These are phyloP conservation scores for Rubroboletus satanas DNA, from an alignment of 768 basidiomycete genomes.

Conservation along the genomic window DNA sequence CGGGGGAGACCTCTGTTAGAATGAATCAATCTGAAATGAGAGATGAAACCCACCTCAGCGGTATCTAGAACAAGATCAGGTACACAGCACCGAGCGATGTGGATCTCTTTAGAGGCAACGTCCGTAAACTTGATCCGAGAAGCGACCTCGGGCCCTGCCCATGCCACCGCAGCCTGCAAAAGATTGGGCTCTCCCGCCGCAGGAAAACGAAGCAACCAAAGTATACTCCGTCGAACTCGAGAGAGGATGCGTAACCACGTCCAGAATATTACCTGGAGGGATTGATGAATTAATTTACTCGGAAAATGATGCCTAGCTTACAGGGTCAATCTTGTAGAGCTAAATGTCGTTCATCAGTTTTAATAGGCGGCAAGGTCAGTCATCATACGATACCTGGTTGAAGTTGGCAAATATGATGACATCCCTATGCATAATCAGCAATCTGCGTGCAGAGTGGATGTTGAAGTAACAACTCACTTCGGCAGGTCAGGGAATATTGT, in stretches of 20 bases:
- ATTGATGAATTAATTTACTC: slow-evolving; percentile 2
- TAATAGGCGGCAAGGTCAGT: not conserved
- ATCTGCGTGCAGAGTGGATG: not conserved
- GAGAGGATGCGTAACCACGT: slow-evolving; percentile 47
- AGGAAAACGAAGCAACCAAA: slow-evolving; percentile 54
- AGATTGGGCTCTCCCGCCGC: slow-evolving; percentile 44
- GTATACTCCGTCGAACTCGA: slow-evolving; percentile 42
- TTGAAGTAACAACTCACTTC: slow-evolving; percentile 27
- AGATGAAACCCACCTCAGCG: slow-evolving; percentile 36
- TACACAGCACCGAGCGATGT: slow-evolving; percentile 44
- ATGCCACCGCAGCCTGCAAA: slow-evolving; percentile 37
- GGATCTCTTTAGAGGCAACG: slow-evolving; percentile 43
- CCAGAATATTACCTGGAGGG: slow-evolving; percentile 37
- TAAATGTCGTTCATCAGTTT: slow-evolving; percentile 16
- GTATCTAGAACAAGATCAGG: slow-evolving; percentile 52
- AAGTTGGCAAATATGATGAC: slow-evolving; percentile 50
- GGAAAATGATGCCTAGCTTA: slow-evolving; percentile 10
- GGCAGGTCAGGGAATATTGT: slow-evolving; percentile 43
- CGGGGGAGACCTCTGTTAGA: not conserved
- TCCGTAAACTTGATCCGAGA: slow-evolving; percentile 47
- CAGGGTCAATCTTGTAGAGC: slow-evolving; percentile 48
- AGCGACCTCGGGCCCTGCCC: slow-evolving; percentile 46
- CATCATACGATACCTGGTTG: slow-evolving; percentile 39
- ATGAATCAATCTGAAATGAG: not conserved
- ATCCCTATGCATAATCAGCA: slow-evolving; percentile 28